Percentiles rank a stretch among this genome's conserved stretches.
These are phyloP conservation scores for Creolimax fragrantissima DNA, from an alignment of 78 protist genomes.

Conservation along the genomic window DNA sequence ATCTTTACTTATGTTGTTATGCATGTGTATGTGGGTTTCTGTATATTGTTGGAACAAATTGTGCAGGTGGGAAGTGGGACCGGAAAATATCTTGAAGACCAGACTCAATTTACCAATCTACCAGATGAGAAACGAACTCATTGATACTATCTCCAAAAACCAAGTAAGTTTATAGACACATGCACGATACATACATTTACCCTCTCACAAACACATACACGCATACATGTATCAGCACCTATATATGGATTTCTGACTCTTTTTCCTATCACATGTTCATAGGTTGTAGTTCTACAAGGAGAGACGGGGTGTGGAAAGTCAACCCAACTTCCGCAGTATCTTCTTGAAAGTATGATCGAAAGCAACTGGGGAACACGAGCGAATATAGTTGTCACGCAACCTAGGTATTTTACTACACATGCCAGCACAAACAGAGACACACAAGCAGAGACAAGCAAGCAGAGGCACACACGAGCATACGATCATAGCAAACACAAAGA, in stretches of 20 bases:
- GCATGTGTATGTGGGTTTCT: no score
- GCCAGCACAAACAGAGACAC: no score
- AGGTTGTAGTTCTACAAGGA: not conserved
- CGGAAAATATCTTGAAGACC: not conserved
- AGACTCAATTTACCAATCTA: not conserved
- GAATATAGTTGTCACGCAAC: conserved; percentile 62
- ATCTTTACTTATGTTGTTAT: no score
- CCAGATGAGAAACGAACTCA: not conserved
- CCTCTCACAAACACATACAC: no score
- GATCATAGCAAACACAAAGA: no score
- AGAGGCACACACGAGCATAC: no score
- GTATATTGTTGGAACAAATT: no score
- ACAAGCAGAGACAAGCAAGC: no score
- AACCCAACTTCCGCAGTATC: conserved; percentile 69
- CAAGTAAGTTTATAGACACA: not conserved
- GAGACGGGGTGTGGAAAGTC: conserved; percentile 71
- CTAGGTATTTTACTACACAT: not conserved
- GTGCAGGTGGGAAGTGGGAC: not conserved
- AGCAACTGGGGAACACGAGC: not conserved
- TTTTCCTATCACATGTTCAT: no score
- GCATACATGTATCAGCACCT: no score
- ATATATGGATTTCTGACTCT: no score
- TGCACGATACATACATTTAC: no score
- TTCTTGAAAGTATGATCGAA: conserved; percentile 39
- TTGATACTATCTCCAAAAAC: not conserved